Conservation (phyloP, 768 basidiomycete species). For the Sarcodon aspratus region DNA sequence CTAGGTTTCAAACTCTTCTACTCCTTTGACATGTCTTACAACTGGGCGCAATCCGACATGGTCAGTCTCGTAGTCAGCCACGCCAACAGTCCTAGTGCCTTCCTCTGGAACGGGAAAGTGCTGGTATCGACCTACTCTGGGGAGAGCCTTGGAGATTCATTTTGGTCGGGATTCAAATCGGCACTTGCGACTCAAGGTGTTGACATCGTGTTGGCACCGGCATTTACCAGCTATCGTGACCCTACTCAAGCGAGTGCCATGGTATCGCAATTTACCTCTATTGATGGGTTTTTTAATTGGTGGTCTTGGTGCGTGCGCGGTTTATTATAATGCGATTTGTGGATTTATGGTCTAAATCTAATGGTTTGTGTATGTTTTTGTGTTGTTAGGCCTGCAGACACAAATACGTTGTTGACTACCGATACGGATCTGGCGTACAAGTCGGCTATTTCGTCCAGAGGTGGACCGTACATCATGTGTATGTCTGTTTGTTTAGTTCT, state of each 20-base stretch:
- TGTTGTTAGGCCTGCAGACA: not conserved
- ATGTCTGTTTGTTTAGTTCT: not conserved
- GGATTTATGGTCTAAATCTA: conserved; percentile 2
- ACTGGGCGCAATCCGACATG: conserved; percentile 10
- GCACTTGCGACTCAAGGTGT: conserved; percentile 10
- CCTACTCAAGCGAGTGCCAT: conserved; percentile 9
- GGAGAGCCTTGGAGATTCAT: conserved; percentile 19
- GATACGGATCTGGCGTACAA: conserved; percentile 18
- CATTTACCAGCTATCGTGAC: conserved; percentile 18
- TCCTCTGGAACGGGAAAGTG: conserved; percentile 13
- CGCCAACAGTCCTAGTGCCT: conserved; percentile 18
- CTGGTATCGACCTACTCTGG: conserved; percentile 28
- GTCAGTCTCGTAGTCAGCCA: conserved; percentile 17
- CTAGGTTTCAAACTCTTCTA: conserved; percentile 25
- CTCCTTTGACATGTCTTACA: conserved; percentile 24
- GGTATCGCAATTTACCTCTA: conserved; percentile 12
- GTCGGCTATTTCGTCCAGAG: conserved; percentile 9
- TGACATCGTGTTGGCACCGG: conserved; percentile 20
- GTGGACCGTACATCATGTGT: conserved; percentile 20
- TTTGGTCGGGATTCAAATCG: conserved; percentile 11
- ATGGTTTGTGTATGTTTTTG: conserved; percentile 2
- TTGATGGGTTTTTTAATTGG: conserved; percentile 23
- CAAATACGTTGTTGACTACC: conserved; percentile 7
- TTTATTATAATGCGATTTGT: conserved; percentile 3
- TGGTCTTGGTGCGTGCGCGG: conserved; percentile 17